These are phyloP conservation scores for Pichia deserticola DNA, from an alignment of 805 yeast species.

Conservation along the genomic window DNA sequence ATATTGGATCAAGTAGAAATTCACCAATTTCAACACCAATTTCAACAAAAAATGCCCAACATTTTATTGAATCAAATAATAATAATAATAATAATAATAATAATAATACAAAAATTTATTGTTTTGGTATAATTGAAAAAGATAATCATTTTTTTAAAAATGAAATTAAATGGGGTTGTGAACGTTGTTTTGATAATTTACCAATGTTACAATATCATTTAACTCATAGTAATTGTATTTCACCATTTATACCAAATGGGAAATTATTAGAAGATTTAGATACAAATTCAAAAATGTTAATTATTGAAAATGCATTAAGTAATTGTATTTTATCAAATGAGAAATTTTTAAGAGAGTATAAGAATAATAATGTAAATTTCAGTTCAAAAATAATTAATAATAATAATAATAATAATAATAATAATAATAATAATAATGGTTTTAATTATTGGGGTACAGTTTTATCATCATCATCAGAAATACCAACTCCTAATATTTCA, in stretches of 20 bases:
- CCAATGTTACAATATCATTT: neutral
- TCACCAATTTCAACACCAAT: neutral
- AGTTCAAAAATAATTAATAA: too few relatives aligned
- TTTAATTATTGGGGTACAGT: neutral
- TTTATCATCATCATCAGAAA: neutral
- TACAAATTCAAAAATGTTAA: neutral
- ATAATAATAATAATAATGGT: neutral
- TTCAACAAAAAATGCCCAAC: too few relatives aligned
- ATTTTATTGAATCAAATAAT: too few relatives aligned
- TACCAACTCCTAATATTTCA: neutral
- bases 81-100: neutral
- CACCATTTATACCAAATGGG: neutral
- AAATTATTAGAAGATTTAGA: neutral
- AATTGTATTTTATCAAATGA: constrained; percentile 1
- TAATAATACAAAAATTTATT: neutral
- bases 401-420: neutral
- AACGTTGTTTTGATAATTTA: neutral
- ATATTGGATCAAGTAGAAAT: neutral
- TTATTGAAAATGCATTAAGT: neutral
- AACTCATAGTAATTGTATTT: neutral
- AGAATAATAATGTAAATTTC: too few relatives aligned
- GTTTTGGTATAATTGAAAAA: neutral
- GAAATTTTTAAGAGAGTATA: neutral
- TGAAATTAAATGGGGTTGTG: constrained; percentile 9
- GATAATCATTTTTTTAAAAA: too few relatives aligned